Conservation (phyloP, 441 rosid genomes). For the Sinapis alba region DNA sequence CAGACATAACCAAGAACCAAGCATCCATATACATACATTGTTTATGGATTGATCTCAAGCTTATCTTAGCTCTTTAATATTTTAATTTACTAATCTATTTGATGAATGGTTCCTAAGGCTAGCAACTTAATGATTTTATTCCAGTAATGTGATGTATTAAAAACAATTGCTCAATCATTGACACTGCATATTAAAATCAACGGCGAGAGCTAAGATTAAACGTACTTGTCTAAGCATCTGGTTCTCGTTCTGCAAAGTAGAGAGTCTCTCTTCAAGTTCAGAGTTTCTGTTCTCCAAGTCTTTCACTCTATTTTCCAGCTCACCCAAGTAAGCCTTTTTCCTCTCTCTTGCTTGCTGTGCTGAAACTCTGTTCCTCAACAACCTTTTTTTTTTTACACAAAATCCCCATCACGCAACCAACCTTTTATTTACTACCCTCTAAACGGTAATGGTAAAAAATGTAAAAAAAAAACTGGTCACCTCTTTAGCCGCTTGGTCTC, state of each 20-base stretch:
- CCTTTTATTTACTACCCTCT: constrained; percentile 22
- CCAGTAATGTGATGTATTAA: background rate
- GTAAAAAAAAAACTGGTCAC: constrained; percentile 33
- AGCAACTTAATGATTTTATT: background rate
- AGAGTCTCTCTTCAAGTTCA: constrained; percentile 86
- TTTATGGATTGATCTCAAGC: background rate
- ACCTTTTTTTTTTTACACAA: constrained; percentile 43
- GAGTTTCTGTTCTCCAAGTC: constrained; percentile 86
- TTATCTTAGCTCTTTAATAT: background rate
- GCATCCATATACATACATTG: background rate
- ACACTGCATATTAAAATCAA: background rate
- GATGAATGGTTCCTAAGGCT: background rate
- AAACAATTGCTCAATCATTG: background rate
- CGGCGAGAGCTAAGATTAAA: background rate
- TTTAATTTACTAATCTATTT: background rate
- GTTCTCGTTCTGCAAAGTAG: constrained; percentile 85
- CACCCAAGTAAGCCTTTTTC: constrained; percentile 85
- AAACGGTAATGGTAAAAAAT: background rate
- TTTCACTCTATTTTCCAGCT: constrained; percentile 69
- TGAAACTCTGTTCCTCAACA: constrained; percentile 95
- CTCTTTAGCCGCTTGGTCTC: constrained; percentile 89
- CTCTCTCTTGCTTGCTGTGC: constrained; percentile 98
- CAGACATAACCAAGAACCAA: background rate
- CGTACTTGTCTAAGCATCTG: constrained; percentile 88
- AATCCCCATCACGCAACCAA: constrained; percentile 18